phyloP scores from a whole-genome alignment of 164 flowering plant species.

The Amborella trichopoda region DNA sequence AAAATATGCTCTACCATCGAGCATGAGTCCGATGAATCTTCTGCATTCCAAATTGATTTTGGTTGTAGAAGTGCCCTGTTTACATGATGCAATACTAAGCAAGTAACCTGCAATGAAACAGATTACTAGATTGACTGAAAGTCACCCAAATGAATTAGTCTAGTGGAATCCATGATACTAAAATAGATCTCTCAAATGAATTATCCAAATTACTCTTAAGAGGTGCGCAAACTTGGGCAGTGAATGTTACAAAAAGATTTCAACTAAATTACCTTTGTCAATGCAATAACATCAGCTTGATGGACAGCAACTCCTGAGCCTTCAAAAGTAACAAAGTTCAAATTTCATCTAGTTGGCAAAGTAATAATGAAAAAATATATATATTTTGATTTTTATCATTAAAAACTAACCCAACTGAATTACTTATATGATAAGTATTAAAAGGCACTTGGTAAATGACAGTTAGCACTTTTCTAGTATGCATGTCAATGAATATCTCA shows the following conservation, averaged over 20 bases:
- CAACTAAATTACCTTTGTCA: conserved; percentile 68
- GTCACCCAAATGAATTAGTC: too few species aligned
- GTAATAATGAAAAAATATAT: not conserved
- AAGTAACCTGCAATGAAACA: conserved; percentile 61
- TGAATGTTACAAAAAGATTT: too few species aligned
- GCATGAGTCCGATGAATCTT: conserved; percentile 35
- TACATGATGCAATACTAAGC: conserved; percentile 62
- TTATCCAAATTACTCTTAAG: too few species aligned
- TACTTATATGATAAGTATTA: too few species aligned
- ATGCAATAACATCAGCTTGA: conserved; percentile 58
- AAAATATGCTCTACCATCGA: conserved; percentile 66
- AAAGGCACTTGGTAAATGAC: too few species aligned
- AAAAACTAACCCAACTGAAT: not conserved
- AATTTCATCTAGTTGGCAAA: too few species aligned
- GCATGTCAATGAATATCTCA: too few species aligned
- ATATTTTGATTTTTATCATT: not conserved
- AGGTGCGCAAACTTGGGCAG: too few species aligned
- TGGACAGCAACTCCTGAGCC: conserved; percentile 35
- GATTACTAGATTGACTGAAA: too few species aligned
- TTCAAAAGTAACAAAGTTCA: conserved; percentile 17
- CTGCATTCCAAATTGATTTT: conserved; percentile 81
- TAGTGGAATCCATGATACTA: too few species aligned
- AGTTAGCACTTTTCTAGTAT: too few species aligned
- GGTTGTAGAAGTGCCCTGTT: conserved; percentile 43
- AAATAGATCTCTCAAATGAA: too few species aligned